A percentile compares a stretch with the other conserved stretches of the same genome.
Conservation (phyloP, 1,284 basidiomycete species). For the Tilletia horrida region DNA sequence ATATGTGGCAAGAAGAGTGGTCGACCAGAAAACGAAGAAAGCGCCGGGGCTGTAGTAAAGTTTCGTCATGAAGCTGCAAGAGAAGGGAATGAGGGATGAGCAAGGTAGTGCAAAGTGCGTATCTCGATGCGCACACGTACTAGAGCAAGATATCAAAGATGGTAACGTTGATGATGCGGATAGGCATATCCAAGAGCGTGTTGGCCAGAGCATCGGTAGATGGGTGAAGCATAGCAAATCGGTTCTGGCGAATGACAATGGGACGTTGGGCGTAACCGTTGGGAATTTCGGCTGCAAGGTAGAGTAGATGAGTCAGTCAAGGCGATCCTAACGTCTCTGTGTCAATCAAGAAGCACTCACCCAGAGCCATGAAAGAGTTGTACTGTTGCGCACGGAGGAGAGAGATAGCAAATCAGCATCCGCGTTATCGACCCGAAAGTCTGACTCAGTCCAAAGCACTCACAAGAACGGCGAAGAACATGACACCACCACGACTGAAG, state of each 20-base stretch:
- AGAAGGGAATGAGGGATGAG: neutral
- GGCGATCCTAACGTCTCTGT: neutral
- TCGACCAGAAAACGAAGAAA: conserved; percentile 43
- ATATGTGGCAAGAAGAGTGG: conserved; percentile 30
- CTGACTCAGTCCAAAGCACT: conserved; percentile 1
- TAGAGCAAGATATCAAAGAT: conserved; percentile 43
- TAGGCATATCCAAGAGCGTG: conserved; percentile 43
- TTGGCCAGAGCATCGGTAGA: conserved; percentile 39
- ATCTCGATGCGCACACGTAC: neutral
- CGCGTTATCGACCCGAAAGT: neutral
- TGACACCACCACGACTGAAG: conserved; percentile 72
- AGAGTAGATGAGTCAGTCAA: neutral
- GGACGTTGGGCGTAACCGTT: conserved; percentile 39
- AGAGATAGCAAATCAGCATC: neutral
- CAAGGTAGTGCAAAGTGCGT: neutral
- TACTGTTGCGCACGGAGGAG: conserved; percentile 48
- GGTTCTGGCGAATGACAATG: conserved; percentile 42
- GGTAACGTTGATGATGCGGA: conserved; percentile 31
- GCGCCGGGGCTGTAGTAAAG: conserved; percentile 32
- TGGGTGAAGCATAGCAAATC: conserved; percentile 44
- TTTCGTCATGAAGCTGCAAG: conserved; percentile 36
- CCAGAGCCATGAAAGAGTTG: conserved; percentile 58
- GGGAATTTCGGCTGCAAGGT: conserved; percentile 33
- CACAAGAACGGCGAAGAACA: conserved; percentile 27
- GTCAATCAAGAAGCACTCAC: neutral